Percentiles rank a stretch among this genome's conserved stretches.
Evolutionary conservation across 495 filamentous ascomycete species (phyloP).

Genomic region (Annulohypoxylon bovei): DNA sequence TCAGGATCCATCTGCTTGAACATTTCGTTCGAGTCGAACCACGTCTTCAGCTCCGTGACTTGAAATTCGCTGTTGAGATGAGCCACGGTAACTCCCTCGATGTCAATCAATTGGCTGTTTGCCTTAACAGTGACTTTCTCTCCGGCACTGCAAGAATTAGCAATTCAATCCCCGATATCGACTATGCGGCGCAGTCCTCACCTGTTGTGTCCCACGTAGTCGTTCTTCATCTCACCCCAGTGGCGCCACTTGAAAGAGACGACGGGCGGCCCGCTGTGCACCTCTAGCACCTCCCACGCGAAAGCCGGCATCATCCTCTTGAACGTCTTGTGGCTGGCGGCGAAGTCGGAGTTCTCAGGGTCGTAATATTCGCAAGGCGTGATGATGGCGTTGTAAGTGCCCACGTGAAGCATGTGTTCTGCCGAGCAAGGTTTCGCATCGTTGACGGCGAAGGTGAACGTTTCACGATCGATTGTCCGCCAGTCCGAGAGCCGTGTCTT

Average conservation of each 20-base stretch:
- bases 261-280: neutral
- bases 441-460: slow-evolving; percentile 6
- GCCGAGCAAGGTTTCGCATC: slow-evolving; percentile 1
- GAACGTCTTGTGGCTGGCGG: slow-evolving; percentile 1
- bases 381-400: slow-evolving; percentile 7
- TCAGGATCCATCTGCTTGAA: slow-evolving; percentile 1
- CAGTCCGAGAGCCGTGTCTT: slow-evolving; percentile 2
- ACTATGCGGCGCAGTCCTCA: neutral
- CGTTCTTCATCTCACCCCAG: slow-evolving; percentile 11
- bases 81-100: neutral
- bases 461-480: slow-evolving; percentile 6
- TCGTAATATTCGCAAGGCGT: slow-evolving; percentile 3
- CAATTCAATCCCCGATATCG: neutral
- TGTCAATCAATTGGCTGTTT: neutral
- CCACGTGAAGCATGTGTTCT: slow-evolving; percentile 8
- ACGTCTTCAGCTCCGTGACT: neutral
- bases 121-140: slow-evolving; percentile 2
- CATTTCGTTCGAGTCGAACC: slow-evolving; percentile 9
- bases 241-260: slow-evolving; percentile 3
- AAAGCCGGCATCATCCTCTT: slow-evolving; percentile 8
- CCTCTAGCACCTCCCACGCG: neutral
- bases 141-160: neutral
- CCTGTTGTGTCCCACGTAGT: neutral
- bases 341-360: neutral
- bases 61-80: neutral